phyloP scores from a whole-genome alignment of 257 asterid genomes.

The Nicotiana noctiflora region DNA sequence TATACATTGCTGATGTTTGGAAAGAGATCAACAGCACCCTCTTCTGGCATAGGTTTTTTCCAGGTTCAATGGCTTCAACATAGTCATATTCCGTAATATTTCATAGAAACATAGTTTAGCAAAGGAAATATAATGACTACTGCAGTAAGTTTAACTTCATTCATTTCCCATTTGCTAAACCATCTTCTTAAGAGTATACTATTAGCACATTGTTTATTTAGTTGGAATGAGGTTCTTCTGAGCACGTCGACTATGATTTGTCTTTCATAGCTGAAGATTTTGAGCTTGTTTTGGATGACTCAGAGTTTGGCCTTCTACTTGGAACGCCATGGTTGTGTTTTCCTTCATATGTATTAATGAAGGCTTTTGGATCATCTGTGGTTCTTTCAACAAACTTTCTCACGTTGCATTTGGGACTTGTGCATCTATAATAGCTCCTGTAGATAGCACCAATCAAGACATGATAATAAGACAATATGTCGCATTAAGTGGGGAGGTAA shows the following conservation, averaged over 20 bases:
- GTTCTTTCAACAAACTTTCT: slow-evolving; percentile 73
- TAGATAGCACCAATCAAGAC: slow-evolving; percentile 3
- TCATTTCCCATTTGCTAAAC: slow-evolving; percentile 1
- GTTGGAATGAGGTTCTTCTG: not conserved
- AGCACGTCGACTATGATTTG: not conserved
- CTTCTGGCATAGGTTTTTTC: not conserved
- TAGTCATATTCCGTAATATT: not conserved
- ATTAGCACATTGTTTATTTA: not conserved
- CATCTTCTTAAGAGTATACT: not conserved
- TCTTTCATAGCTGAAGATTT: slow-evolving; percentile 15
- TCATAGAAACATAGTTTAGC: not conserved
- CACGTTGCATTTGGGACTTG: slow-evolving; percentile 57
- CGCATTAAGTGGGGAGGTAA: not conserved
- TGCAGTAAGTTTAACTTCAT: not conserved
- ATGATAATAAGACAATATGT: not conserved
- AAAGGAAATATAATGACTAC: slow-evolving; percentile 7
- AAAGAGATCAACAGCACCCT: not conserved
- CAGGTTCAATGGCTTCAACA: not conserved
- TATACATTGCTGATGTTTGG: not conserved
- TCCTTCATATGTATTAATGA: slow-evolving; percentile 73
- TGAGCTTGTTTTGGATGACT: slow-evolving; percentile 26
- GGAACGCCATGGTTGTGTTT: slow-evolving; percentile 66
- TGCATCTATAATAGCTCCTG: slow-evolving; percentile 91
- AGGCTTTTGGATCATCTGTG: slow-evolving; percentile 50
- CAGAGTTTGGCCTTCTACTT: slow-evolving; percentile 20